Evolutionary conservation across 2,329 filamentous ascomycete genomes (phyloP).

Genomic region (Akanthomyces lecanii): DNA sequence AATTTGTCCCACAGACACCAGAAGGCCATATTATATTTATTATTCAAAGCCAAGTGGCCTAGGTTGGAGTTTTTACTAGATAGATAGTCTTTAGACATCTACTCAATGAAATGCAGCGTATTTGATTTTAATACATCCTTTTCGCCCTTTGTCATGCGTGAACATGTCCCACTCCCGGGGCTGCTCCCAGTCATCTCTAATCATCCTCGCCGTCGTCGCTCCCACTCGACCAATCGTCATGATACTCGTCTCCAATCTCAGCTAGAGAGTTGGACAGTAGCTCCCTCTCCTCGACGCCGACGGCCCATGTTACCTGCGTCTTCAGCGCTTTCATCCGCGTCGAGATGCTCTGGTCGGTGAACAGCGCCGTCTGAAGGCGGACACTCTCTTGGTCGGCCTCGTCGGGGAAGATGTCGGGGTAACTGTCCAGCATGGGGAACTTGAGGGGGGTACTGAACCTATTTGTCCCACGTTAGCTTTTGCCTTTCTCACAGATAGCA

Average conservation of each 20-base stretch:
- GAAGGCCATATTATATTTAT: background rate
- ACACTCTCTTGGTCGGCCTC: slow-evolving; percentile 31
- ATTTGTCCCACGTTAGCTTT: background rate
- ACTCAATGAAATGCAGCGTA: slow-evolving; percentile 13
- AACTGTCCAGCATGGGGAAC: slow-evolving; percentile 80
- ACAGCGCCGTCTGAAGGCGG: slow-evolving; percentile 55
- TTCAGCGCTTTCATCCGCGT: slow-evolving; percentile 63
- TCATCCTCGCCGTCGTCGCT: slow-evolving; percentile 59
- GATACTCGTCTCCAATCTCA: slow-evolving; percentile 81
- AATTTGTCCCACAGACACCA: background rate
- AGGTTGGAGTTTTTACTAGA: slow-evolving; percentile 13
- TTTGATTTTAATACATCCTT: background rate
- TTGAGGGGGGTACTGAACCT: slow-evolving; percentile 51
- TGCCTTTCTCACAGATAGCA: background rate
- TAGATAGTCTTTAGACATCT: slow-evolving; percentile 14
- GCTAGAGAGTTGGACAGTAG: slow-evolving; percentile 74
- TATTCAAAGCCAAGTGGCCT: background rate
- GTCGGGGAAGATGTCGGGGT: slow-evolving; percentile 66
- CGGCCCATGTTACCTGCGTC: slow-evolving; percentile 56
- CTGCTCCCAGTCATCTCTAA: background rate
- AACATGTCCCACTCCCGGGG: too few relatives aligned
- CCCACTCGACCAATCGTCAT: slow-evolving; percentile 80
- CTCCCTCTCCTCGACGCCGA: slow-evolving; percentile 77
- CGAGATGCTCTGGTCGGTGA: slow-evolving; percentile 71
- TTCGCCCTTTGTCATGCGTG: background rate